Conservation (phyloP, 2,329 filamentous ascomycete genomes). For the Aureobasidium sp. region DNA sequence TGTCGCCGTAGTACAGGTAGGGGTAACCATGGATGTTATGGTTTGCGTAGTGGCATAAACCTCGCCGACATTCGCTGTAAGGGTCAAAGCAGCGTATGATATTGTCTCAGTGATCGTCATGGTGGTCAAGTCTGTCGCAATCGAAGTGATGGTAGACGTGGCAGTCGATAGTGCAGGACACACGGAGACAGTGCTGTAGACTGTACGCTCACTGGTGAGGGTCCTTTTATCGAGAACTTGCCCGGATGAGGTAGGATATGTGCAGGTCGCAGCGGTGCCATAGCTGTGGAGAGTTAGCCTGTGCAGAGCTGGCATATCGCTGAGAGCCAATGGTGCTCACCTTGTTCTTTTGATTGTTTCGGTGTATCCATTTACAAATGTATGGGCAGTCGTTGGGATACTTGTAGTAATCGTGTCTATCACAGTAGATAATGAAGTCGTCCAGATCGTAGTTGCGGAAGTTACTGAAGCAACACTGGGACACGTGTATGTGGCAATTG, state of each 20-base stretch:
- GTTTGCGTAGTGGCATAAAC: too few relatives aligned
- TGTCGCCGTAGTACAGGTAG: neutral
- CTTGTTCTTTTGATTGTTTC: too few relatives aligned
- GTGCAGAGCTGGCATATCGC: too few relatives aligned
- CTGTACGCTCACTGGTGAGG: neutral
- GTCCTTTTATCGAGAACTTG: too few relatives aligned
- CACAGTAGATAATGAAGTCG: neutral
- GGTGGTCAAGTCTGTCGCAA: neutral
- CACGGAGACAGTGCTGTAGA: neutral
- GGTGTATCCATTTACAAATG: neutral
- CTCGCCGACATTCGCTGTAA: too few relatives aligned
- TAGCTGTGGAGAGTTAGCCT: neutral
- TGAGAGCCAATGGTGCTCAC: too few relatives aligned
- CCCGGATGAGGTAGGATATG: too few relatives aligned
- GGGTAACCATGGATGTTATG: too few relatives aligned
- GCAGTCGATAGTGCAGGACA: neutral
- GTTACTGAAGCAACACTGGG: neutral
- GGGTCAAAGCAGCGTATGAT: neutral
- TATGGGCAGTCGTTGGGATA: neutral
- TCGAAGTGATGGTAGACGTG: neutral
- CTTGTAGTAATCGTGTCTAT: neutral
- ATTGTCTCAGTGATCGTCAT: neutral
- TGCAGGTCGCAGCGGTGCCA: neutral
- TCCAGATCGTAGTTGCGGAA: neutral
- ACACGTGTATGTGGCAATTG: neutral